Conservation (phyloP, 2,329 filamentous ascomycete species). For the Scedosporium boydii region DNA sequence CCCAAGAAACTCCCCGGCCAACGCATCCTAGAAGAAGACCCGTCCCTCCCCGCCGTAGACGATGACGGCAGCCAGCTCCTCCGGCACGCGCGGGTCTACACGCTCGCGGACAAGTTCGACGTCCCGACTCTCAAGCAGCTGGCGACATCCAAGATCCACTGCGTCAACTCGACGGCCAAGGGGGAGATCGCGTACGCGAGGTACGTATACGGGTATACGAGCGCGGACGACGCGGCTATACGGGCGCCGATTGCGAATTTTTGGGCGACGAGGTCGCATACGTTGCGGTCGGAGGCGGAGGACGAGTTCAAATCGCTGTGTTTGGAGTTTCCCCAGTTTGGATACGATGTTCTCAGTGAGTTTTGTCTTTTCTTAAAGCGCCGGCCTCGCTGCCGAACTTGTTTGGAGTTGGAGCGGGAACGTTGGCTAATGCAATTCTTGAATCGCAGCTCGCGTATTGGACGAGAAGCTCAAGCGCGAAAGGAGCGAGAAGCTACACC, state of each 20-base stretch:
- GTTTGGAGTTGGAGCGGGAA: conserved; percentile 11
- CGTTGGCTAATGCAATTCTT: conserved; percentile 9
- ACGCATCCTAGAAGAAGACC: conserved; percentile 60
- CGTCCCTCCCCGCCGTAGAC: conserved; percentile 56
- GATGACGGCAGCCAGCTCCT: conserved; percentile 74
- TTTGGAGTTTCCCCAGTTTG: conserved; percentile 83
- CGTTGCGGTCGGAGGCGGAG: conserved; percentile 76
- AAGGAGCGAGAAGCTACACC: conserved; percentile 49
- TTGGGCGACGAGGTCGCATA: conserved; percentile 75
- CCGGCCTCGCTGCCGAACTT: not conserved
- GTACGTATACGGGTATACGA: conserved; percentile 77
- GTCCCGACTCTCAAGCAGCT: conserved; percentile 61
- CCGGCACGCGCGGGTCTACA: conserved; percentile 84
- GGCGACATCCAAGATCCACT: conserved; percentile 83
- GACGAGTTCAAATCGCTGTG: conserved; percentile 77
- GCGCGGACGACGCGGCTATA: conserved; percentile 59
- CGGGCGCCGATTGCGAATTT: conserved; percentile 80
- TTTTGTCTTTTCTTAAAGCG: conserved; percentile 9
- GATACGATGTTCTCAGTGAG: conserved; percentile 81
- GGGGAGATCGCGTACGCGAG: conserved; percentile 88
- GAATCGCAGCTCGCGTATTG: conserved; percentile 44
- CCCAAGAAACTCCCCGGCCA: conserved; percentile 55
- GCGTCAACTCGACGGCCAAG: conserved; percentile 75
- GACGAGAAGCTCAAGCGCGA: conserved; percentile 59
- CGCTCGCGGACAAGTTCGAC: conserved; percentile 70